A percentile compares a stretch with the other conserved stretches of the same genome.
Conservation (phyloP, 768 basidiomycete genomes). For the Hygrocybe coccinea region DNA sequence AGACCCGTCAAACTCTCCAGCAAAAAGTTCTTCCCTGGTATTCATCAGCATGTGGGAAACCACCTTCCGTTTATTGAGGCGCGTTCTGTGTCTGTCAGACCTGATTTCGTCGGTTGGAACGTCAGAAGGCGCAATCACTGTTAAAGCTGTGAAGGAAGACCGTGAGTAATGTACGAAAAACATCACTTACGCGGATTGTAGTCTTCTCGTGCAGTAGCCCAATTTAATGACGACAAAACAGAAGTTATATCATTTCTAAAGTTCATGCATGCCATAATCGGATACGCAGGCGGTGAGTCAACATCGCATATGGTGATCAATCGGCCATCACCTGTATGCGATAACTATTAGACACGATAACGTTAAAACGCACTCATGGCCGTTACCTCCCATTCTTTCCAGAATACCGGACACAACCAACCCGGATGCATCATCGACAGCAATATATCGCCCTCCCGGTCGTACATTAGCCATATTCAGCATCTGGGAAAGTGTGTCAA, state of each 20-base stretch:
- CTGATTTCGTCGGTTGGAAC: slow-evolving; percentile 52
- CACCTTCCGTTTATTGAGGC: slow-evolving; percentile 72
- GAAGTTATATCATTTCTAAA: slow-evolving; percentile 55
- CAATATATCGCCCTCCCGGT: slow-evolving; percentile 83
- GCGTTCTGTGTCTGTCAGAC: slow-evolving; percentile 66
- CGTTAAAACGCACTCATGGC: slow-evolving; percentile 14
- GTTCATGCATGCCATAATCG: slow-evolving; percentile 81
- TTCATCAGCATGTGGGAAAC: slow-evolving; percentile 56
- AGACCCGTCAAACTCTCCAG: slow-evolving; percentile 86
- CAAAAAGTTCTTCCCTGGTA: slow-evolving; percentile 75
- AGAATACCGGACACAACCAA: slow-evolving; percentile 79
- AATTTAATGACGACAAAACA: slow-evolving; percentile 72
- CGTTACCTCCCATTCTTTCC: slow-evolving; percentile 77
- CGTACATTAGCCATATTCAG: slow-evolving; percentile 76
- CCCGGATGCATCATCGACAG: slow-evolving; percentile 90
- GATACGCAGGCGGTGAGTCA: slow-evolving; percentile 91
- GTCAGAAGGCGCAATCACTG: slow-evolving; percentile 60
- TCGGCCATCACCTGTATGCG: slow-evolving; percentile 61
- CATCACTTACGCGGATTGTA: slow-evolving; percentile 56
- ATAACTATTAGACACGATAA: slow-evolving; percentile 7
- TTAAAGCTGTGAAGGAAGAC: slow-evolving; percentile 10
- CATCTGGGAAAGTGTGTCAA: slow-evolving; percentile 86
- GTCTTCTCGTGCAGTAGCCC: slow-evolving; percentile 81
- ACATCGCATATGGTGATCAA: slow-evolving; percentile 82
- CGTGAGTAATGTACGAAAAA: not conserved